Evolutionary conservation across 2,329 filamentous ascomycete genomes (phyloP), one percentile per base, ranked within the genome.

Genomic region (Ophiostoma novo-ulmi): DNA sequence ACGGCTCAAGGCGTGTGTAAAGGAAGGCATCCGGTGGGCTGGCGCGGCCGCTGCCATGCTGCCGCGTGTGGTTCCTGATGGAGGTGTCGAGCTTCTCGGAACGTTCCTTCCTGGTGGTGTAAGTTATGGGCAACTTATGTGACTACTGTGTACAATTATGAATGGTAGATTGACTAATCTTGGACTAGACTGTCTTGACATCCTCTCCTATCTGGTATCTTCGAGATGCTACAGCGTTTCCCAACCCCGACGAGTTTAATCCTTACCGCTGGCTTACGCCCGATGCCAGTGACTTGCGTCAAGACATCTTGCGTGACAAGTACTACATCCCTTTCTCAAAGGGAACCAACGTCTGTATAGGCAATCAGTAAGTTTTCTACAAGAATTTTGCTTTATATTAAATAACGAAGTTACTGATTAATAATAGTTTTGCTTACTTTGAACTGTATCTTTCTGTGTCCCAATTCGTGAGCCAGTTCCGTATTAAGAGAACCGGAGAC

Each of bases 151-250:
- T 0, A 48, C 17, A 8, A 48, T 20, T 26, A 26, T 44, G 11
- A 44, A 10, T 4, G 5, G 20, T 3, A 20, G 2, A 17, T 20
- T 20, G 48, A 6, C 58, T 20, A 36, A 63, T 20, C 35, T 38
- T 1, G 20, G 6, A 5, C 13, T 58, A 67, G 69, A 72, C 71
- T 2, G 66, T 71, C 35, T 14, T 72, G 10, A 72, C 71, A 0
- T 71, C 71, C 3, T 72, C 71, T 17, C 71, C 71, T 1, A 70
- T 72, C 58, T 72, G 70, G 70, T 72, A 72, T 35, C 68, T 72
- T 8, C 68, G 58, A 6, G 68, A 72, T 38, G 7, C 36, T 6
- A 52, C 58, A n/a, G 70, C 71, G 3, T 72, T 70, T 31, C 70
- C 71, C n/a, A 41, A 67, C 31, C 70, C 71, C 4, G 58, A 67